These are phyloP conservation scores for Prunus salicina DNA, from an alignment of 306 rosid species.

Conservation along the genomic window DNA sequence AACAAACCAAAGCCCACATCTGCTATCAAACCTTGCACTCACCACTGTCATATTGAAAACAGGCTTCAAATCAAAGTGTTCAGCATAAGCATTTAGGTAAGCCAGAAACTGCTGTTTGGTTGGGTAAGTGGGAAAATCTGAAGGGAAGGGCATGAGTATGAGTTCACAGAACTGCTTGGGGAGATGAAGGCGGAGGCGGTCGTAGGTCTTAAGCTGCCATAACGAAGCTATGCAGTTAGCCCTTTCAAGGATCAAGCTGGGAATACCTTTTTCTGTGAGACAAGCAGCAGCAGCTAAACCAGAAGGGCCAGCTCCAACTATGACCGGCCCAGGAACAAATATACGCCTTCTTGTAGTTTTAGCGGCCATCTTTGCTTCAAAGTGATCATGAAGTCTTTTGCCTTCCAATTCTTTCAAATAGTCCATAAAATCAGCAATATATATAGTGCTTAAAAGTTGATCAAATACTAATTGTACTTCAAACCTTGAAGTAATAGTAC, in stretches of 20 bases:
- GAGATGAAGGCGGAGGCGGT: constrained; percentile 88
- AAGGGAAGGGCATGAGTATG: constrained; percentile 77
- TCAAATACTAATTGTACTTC: neutral
- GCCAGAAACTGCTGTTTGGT: constrained; percentile 69
- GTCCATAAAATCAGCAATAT: constrained; percentile 37
- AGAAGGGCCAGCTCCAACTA: constrained; percentile 96
- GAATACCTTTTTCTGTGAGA: constrained; percentile 67
- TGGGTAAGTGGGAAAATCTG: constrained; percentile 73
- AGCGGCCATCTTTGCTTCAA: constrained; percentile 7
- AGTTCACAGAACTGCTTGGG: constrained; percentile 86
- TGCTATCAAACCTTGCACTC: constrained; percentile 51
- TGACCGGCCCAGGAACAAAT: constrained; percentile 56
- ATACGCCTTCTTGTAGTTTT: constrained; percentile 6
- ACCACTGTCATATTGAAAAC: constrained; percentile 47
- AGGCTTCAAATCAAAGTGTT: constrained; percentile 52
- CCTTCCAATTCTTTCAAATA: constrained; percentile 68
- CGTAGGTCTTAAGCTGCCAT: constrained; percentile 84
- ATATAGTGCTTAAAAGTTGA: neutral
- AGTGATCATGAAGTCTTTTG: constrained; percentile 55
- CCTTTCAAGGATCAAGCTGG: constrained; percentile 64
- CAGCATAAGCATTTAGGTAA: constrained; percentile 56
- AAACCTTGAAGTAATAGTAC: no score
- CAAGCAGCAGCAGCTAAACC: constrained; percentile 92
- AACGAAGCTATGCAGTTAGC: constrained; percentile 77
- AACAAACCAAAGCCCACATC: constrained; percentile 50